phyloP scores from a whole-genome alignment of 768 basidiomycete species.

The Sarcomyxa edulis region DNA sequence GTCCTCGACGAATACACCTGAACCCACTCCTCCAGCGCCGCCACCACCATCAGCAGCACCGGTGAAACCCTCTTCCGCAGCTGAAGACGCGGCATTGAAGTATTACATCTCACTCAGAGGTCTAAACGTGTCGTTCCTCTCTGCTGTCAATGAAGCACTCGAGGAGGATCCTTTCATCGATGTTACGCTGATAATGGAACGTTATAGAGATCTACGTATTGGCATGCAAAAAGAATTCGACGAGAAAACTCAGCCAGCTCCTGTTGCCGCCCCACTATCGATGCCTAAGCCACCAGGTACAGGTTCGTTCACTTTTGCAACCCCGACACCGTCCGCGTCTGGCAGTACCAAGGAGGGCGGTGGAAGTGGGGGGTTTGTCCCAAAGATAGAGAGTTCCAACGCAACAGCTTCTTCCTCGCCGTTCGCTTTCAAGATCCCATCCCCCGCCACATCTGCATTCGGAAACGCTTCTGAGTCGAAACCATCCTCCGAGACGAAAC shows the following conservation, averaged over 20 bases:
- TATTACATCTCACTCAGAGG: constrained; percentile 73
- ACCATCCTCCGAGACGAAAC: too few species aligned
- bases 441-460: not conserved
- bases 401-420: constrained; percentile 13
- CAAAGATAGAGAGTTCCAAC: constrained; percentile 8
- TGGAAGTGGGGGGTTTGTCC: constrained; percentile 15
- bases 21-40: constrained; percentile 10
- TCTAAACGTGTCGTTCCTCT: constrained; percentile 61
- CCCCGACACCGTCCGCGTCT: constrained; percentile 10
- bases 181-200: constrained; percentile 46
- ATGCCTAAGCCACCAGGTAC: not conserved
- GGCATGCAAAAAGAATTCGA: constrained; percentile 56
- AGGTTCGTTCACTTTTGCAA: constrained; percentile 11
- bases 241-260: constrained; percentile 14
- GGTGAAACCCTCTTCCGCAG: constrained; percentile 16
- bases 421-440: constrained; percentile 16
- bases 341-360: too few species aligned
- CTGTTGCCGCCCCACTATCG: not conserved
- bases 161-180: constrained; percentile 71
- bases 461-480: too few species aligned
- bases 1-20: constrained; percentile 15
- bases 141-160: constrained; percentile 51
- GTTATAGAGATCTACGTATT: constrained; percentile 53
- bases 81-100: constrained; percentile 32
- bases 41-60: constrained; percentile 11